phyloP scores from a whole-genome alignment of 2,329 filamentous ascomycete species.

The Truncatella angustata region DNA sequence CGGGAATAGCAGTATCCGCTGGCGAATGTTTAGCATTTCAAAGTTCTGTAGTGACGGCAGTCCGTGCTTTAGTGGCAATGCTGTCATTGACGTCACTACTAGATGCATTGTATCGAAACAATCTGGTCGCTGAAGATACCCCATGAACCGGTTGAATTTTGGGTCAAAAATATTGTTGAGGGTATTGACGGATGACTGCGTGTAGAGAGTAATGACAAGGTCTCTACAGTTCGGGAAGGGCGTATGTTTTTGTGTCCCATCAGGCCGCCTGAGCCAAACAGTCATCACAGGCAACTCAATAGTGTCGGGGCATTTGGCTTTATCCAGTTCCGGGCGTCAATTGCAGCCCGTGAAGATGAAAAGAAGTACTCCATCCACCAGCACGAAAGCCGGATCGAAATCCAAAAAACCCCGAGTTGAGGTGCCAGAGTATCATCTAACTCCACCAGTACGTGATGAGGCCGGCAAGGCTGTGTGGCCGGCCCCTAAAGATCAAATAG shows the following conservation, averaged over 20 bases:
- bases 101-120: background rate
- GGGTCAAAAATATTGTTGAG: no score
- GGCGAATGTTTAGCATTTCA: no score
- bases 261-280: no score
- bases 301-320: background rate
- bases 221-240: no score
- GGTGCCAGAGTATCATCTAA: conserved; percentile 43
- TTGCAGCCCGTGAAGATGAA: conserved; percentile 20
- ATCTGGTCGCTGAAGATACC: no score
- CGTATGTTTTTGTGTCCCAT: no score
- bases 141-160: no score
- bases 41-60: background rate
- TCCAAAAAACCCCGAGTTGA: conserved; percentile 25
- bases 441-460: conserved; percentile 37
- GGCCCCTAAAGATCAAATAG: conserved; percentile 54
- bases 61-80: background rate
- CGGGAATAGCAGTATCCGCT: no score
- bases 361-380: conserved; percentile 19
- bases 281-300: no score
- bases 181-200: no score
- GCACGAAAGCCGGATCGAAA: conserved; percentile 14
- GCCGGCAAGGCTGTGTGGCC: conserved; percentile 58
- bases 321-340: background rate
- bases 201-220: no score
- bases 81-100: conserved; percentile 19